Evolutionary conservation across 305 asterid genomes (phyloP), one percentile per base, ranked within the genome.

Genomic region (Fraxinus xanthoxyloides): DNA sequence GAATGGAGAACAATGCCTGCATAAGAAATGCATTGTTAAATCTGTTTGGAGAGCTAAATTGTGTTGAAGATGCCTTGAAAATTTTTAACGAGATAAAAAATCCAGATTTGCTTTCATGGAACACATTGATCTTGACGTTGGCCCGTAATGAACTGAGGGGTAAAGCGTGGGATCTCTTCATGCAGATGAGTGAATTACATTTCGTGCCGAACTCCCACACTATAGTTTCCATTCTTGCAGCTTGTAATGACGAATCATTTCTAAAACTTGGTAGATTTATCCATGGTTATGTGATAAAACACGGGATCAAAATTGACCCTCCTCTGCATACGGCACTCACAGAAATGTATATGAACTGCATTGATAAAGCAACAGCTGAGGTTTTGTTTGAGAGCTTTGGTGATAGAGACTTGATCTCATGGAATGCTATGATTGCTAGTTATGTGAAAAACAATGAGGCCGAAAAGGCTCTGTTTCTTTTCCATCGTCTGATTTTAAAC

Each of bases 361-460:
- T 82, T 10, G 85, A 81, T 5, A 84, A 84, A 38, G 77, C 19
- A 76, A 79, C 79, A 0, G 82, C 87, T 35, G 46, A 70, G 36
- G 34, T 30, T 76, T 79, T 86, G 77, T 86, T 86, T 72, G 89
- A 86, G 83, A 77, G 83, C 59, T 82, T 84, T 65, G 56, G 34
- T 43, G 28, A 79, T 70, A 84, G 77, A 72, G 89, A 86, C 72
- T 40, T 84, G 74, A 82, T 84, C 79, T 86, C 87, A 34, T 86
- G 87, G 89, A 86, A 86, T 72, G 79, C 89, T 21, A 81, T 86
- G 89, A 84, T 86, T 72, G 69, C 85, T 79, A 79, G 74, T 86
- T 86, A 84, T 40, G 84, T 73, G 7, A 76, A 82, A 7, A 69
- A 63, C 63, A 61, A 70, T 40, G 77, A 79, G 63, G 76, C 89